Percentiles rank a stretch among this genome's conserved stretches.
These are phyloP conservation scores for Coemansia sp. DNA, from an alignment of 192 early-diverging fungal species.

Conservation along the genomic window DNA sequence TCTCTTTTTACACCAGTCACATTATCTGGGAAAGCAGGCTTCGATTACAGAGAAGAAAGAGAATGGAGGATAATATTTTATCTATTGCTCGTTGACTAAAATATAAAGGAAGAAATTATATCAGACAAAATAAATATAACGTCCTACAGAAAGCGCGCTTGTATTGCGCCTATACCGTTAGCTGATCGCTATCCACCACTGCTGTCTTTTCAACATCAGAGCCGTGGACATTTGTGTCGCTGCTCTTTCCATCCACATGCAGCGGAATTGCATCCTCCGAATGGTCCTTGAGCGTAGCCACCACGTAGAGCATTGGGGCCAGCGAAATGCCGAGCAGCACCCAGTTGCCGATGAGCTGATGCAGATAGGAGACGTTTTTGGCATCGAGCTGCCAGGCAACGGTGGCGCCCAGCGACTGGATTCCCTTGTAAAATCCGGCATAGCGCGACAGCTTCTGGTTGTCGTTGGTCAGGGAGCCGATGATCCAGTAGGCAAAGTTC, in stretches of 20 bases:
- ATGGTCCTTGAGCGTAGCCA: constrained; percentile 52
- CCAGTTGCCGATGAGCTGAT: constrained; percentile 62
- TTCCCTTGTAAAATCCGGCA: constrained; percentile 84
- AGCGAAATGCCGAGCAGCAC: constrained; percentile 56
- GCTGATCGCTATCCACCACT: not conserved
- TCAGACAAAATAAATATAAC: not conserved
- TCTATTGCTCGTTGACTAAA: too few species aligned
- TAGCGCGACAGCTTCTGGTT: constrained; percentile 63
- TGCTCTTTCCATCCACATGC: not conserved
- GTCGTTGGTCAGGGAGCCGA: constrained; percentile 83
- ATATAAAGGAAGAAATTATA: not conserved
- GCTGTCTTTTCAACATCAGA: not conserved
- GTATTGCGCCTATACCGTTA: not conserved
- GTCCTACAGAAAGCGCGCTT: too few species aligned
- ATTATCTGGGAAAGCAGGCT: too few species aligned
- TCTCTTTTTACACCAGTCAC: too few species aligned
- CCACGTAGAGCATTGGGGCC: constrained; percentile 55
- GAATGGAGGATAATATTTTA: not conserved
- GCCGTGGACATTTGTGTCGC: not conserved
- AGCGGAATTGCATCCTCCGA: constrained; percentile 18
- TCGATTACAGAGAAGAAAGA: not conserved
- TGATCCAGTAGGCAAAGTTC: constrained; percentile 75
- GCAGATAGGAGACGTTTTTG: constrained; percentile 47
- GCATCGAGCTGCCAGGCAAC: constrained; percentile 72
- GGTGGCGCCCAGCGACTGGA: constrained; percentile 72